These are phyloP conservation scores for Coix lacrymajobi DNA, from an alignment of 176 grass and related monocot genomes.

Conservation along the genomic window DNA sequence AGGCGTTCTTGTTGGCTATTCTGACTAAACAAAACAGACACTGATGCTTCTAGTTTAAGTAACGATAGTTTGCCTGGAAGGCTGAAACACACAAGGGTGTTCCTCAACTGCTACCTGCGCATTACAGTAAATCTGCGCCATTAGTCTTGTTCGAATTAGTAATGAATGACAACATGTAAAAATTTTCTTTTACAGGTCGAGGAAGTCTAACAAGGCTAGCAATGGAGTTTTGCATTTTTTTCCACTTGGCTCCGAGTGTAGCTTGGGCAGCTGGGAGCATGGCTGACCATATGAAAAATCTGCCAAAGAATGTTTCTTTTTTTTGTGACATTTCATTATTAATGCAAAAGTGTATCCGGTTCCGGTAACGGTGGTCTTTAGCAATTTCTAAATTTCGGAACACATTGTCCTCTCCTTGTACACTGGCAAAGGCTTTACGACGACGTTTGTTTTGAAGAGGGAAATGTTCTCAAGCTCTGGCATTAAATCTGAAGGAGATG, in stretches of 20 bases:
- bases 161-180: background rate
- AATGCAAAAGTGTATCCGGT: background rate
- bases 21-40: background rate
- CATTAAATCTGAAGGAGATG: background rate
- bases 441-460: background rate
- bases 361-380: background rate
- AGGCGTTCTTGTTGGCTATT: background rate
- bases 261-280: background rate
- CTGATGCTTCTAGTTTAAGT: background rate
- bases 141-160: background rate
- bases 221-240: background rate
- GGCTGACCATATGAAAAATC: background rate
- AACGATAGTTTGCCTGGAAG: background rate
- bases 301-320: background rate
- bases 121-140: background rate
- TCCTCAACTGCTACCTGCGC: background rate
- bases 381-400: background rate
- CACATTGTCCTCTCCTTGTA: background rate
- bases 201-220: slow-evolving; percentile 33
- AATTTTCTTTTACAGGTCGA: slow-evolving; percentile 31
- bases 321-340: background rate
- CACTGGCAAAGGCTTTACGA: background rate
- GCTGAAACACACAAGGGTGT: background rate
- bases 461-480: background rate
- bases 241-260: background rate